Evolutionary conservation across 164 flowering plant species (phyloP).

Genomic region (Tetrastigma voinierianum): DNA sequence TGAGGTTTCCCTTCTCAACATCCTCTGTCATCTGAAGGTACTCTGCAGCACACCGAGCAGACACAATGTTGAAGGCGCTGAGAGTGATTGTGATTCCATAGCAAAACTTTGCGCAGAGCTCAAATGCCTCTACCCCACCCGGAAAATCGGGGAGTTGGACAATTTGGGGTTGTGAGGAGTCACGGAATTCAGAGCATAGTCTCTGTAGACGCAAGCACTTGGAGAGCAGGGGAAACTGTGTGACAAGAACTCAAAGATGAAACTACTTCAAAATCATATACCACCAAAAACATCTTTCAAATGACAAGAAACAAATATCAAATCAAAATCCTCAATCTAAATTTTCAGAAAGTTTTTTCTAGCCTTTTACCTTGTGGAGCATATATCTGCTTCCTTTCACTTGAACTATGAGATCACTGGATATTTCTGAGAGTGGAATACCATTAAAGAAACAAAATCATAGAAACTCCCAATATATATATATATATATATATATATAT

Average conservation of each 20-base stretch:
- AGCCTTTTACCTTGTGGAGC: conserved; percentile 82
- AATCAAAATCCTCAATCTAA: neutral
- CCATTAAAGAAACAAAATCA: conserved; percentile 26
- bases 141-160: conserved; percentile 89
- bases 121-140: conserved; percentile 92
- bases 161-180: conserved; percentile 50
- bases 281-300: neutral
- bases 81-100: conserved; percentile 94
- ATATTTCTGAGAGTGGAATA: conserved; percentile 78
- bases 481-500: no score
- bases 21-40: conserved; percentile 94
- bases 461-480: neutral
- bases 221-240: conserved; percentile 91
- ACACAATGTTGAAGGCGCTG: conserved; percentile 77
- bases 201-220: conserved; percentile 70
- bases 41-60: conserved; percentile 85
- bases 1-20: conserved; percentile 85
- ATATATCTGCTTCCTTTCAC: conserved; percentile 71
- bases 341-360: neutral
- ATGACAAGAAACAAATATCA: neutral
- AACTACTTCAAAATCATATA: conserved; percentile 4
- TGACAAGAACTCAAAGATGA: neutral
- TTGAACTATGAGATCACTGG: conserved; percentile 88
- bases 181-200: conserved; percentile 58
- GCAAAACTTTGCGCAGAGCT: conserved; percentile 93